Evolutionary conservation across 345 rosid genomes (phyloP), one percentile per base, ranked within the genome.

Genomic region (Firmiana major): DNA sequence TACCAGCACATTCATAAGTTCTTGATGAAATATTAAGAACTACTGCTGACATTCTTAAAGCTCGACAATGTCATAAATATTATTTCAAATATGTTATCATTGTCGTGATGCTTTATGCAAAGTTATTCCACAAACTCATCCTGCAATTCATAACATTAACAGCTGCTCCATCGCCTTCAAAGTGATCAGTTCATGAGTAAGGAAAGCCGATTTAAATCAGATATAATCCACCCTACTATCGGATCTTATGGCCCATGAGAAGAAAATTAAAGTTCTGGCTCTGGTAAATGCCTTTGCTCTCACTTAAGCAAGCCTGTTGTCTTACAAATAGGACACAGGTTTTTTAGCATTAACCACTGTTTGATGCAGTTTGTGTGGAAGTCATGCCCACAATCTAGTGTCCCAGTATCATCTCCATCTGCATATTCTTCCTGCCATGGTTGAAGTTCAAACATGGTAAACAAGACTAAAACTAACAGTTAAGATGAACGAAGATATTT

Each of bases 321-420:
- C 82, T 94, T 93, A 74, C 98, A 94, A 60, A 93, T 89, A 45
- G 98, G 98, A 84, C 98, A 94, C 78, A 89, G 83, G 76, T 93
- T 94, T 84, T 94, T 94, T 63, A 78, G 89, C 92, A 81, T 86
- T 71, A 94, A 78, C 98, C 98, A 94, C 73, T 93, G 92, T 76
- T 88, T 94, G 85, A 94, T 85, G 84, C 97, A 94, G 73, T 79
- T 81, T 4, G 79, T 80, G 68, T 94, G 98, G 81, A 91, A 94
- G 49, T 87, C 87, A 81, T 94, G 98, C 38, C 95, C 97, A 38
- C 98, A 93, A 63, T 91, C 93, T 60, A 93, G 84, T 12, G 78
- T 87, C 77, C 98, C 97, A 1, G 93, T 77, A 80, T 91, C 84
- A 86, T 91, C 92, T 45, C 94, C 95, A 48, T 87, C 84, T 6